Conservation (phyloP, 352 stramenopile species). For the Pythium myriotylum region DNA sequence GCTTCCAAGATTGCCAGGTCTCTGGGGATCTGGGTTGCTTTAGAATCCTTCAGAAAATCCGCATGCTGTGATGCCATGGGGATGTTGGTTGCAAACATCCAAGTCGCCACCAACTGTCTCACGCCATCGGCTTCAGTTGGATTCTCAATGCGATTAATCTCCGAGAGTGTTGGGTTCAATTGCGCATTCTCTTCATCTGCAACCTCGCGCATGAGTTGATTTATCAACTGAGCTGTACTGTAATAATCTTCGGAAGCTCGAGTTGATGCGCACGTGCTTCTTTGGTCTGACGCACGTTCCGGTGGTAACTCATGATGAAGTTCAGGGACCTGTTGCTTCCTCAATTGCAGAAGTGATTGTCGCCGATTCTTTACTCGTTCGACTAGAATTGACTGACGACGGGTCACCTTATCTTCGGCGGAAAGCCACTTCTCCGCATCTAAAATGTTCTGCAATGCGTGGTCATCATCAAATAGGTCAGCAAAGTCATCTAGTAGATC, state of each 20-base stretch:
- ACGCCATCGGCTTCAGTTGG: neutral
- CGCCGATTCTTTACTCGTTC: conserved; percentile 12
- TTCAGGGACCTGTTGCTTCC: conserved; percentile 13
- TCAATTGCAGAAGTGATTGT: neutral
- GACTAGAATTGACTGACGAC: conserved; percentile 24
- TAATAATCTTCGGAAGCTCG: conserved; percentile 55
- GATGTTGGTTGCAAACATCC: neutral
- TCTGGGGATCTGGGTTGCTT: too few relatives aligned
- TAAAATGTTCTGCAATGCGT: conserved; percentile 43
- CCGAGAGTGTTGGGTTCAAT: neutral
- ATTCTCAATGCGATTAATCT: neutral
- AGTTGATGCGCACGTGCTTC: neutral
- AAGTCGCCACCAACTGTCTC: neutral
- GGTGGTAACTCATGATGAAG: neutral
- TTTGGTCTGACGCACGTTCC: neutral
- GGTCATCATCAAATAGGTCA: conserved; percentile 47
- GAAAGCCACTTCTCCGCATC: conserved; percentile 59
- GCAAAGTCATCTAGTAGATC: conserved; percentile 42
- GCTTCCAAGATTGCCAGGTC: neutral
- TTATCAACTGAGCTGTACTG: conserved; percentile 51
- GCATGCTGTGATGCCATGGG: neutral
- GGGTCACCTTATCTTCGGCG: conserved; percentile 24
- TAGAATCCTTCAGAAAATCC: too few relatives aligned
- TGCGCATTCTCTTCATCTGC: conserved; percentile 14
- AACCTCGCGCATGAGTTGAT: conserved; percentile 46